Conservation (phyloP, 2,329 filamentous ascomycete species). For the Cytospora mali region DNA sequence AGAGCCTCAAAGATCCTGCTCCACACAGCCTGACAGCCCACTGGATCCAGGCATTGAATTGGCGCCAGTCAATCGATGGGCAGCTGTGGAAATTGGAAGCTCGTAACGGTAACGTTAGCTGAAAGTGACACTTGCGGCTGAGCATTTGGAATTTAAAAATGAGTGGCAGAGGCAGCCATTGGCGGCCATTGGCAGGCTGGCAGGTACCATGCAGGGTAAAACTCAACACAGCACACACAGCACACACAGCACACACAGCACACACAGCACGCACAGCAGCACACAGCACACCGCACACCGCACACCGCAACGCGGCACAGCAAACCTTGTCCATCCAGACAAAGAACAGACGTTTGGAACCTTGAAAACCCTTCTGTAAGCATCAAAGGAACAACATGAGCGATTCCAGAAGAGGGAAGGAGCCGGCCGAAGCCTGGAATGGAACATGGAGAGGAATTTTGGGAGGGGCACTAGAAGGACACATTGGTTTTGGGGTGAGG, state of each 20-base stretch:
- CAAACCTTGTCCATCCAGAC: too few relatives aligned
- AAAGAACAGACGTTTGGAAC: too few relatives aligned
- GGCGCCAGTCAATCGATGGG: background rate
- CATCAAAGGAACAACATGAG: too few relatives aligned
- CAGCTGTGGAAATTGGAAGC: background rate
- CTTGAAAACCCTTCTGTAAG: too few relatives aligned
- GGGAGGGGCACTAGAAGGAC: too few relatives aligned
- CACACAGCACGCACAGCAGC: too few relatives aligned
- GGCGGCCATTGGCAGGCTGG: background rate
- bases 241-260: too few relatives aligned
- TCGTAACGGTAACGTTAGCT: background rate
- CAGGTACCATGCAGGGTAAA: background rate
- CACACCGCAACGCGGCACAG: too few relatives aligned
- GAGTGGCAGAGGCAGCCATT: background rate
- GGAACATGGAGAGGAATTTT: background rate
- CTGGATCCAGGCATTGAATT: background rate
- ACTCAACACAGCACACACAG: background rate
- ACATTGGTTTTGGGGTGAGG: too few relatives aligned
- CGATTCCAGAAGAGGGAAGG: slow-evolving; percentile 7
- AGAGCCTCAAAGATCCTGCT: background rate
- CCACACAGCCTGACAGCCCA: background rate
- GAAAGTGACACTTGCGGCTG: background rate
- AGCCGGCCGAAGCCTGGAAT: background rate
- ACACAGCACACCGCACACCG: too few relatives aligned
- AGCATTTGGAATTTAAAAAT: background rate